These are phyloP conservation scores for Sarocladiaceae sp. DNA, from an alignment of 2,329 filamentous ascomycete genomes.

Conservation along the genomic window DNA sequence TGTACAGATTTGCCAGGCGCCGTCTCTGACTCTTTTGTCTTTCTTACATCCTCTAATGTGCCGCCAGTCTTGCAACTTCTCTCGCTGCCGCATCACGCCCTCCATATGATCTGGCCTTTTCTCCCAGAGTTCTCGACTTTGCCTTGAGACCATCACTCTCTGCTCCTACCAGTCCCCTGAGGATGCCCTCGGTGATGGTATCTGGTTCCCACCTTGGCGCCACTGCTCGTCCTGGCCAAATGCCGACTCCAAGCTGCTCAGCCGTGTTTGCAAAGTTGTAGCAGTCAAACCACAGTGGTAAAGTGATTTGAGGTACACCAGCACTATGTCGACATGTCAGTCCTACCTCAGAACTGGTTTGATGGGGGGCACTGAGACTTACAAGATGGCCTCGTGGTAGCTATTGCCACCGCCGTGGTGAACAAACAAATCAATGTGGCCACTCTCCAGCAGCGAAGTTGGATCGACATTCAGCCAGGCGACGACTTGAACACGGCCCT, in stretches of 20 bases:
- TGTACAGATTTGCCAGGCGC: no score
- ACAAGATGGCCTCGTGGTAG: conserved; percentile 41
- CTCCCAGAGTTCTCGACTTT: background rate
- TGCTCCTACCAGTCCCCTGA: conserved; percentile 11
- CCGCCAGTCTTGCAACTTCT: background rate
- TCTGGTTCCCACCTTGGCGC: conserved; percentile 23
- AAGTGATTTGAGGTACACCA: conserved; percentile 38
- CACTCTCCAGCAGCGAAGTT: conserved; percentile 27
- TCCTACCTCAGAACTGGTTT: background rate
- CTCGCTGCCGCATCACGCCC: background rate
- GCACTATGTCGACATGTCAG: conserved; percentile 22
- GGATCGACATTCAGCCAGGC: conserved; percentile 28
- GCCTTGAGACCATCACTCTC: background rate
- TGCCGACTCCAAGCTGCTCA: conserved; percentile 35
- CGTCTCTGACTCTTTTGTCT: no score
- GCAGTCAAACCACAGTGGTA: conserved; percentile 39
- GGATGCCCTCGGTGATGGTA: conserved; percentile 21
- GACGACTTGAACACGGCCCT: conserved; percentile 19
- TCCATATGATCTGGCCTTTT: conserved; percentile 1
- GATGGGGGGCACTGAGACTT: conserved; percentile 15
- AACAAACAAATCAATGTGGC: conserved; percentile 28
- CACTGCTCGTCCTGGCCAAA: conserved; percentile 27
- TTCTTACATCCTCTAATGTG: background rate
- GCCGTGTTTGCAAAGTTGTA: conserved; percentile 37
- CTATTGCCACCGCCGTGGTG: conserved; percentile 37